Conservation (phyloP, 1,139 yeast species). For the Geotrichum aggregatum region DNA sequence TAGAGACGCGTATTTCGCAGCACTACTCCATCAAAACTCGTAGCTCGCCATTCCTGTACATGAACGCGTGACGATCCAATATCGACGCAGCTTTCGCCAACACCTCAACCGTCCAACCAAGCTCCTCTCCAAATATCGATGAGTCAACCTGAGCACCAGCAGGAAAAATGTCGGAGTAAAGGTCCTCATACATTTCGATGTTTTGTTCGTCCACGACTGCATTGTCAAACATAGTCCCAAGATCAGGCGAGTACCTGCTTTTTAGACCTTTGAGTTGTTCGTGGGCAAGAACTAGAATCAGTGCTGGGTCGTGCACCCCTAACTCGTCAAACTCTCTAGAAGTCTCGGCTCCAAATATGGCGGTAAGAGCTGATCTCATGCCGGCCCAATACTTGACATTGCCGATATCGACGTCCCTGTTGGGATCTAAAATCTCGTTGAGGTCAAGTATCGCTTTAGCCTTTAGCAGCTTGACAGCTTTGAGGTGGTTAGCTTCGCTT, state of each 20-base stretch:
- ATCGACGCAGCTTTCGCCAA: too few relatives aligned
- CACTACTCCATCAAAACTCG: too few relatives aligned
- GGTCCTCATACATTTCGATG: too few relatives aligned
- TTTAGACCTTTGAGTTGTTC: constrained; percentile 5
- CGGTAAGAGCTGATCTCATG: neutral
- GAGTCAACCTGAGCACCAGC: too few relatives aligned
- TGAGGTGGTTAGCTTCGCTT: neutral
- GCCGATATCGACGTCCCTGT: neutral
- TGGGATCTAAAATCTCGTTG: neutral
- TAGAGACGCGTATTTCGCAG: too few relatives aligned
- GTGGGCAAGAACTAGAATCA: constrained; percentile 3
- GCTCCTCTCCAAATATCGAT: too few relatives aligned
- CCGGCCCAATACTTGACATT: constrained; percentile 1
- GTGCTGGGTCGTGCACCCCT: neutral
- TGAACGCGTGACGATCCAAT: too few relatives aligned
- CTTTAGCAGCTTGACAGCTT: neutral
- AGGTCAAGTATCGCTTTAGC: too few relatives aligned
- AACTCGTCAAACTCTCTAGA: neutral
- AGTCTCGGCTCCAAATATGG: constrained; percentile 2
- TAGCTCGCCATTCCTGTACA: too few relatives aligned
- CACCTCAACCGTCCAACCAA: too few relatives aligned
- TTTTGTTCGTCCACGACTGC: too few relatives aligned
- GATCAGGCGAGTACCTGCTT: neutral
- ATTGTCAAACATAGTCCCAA: neutral
- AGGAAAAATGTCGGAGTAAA: too few relatives aligned